Conservation (phyloP, 2,329 filamentous ascomycete species). For the Colletotrichum sansevieriae region DNA sequence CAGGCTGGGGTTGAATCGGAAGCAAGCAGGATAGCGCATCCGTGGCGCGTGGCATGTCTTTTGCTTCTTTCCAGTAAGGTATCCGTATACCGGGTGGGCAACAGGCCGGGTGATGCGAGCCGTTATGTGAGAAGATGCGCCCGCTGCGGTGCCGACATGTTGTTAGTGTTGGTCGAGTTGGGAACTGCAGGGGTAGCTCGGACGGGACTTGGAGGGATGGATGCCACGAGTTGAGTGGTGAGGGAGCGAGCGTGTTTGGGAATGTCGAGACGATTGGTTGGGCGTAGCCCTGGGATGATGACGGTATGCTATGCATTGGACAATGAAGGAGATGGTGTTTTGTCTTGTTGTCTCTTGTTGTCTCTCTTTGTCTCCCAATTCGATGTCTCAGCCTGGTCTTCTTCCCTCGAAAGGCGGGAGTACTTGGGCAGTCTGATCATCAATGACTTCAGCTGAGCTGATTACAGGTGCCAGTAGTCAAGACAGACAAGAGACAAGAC, state of each 20-base stretch:
- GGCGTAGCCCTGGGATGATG: not conserved
- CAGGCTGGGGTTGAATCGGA: not conserved
- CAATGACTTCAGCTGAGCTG: not conserved
- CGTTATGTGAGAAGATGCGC: slow-evolving; percentile 14
- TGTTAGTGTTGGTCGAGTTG: slow-evolving; percentile 8
- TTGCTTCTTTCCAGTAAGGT: slow-evolving; percentile 13
- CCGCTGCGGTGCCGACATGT: slow-evolving; percentile 29
- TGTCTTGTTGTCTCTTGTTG: slow-evolving; percentile 25
- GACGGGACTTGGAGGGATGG: not conserved
- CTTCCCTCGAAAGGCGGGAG: not conserved
- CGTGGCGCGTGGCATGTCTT: slow-evolving; percentile 2
- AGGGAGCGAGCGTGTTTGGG: not conserved
- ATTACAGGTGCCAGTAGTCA: slow-evolving; percentile 12
- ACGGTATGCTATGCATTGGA: not conserved
- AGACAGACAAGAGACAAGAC: not conserved
- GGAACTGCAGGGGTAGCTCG: slow-evolving; percentile 24
- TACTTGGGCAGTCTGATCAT: slow-evolving; percentile 5
- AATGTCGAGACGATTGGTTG: not conserved
- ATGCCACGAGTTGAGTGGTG: not conserved
- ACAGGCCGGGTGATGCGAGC: slow-evolving; percentile 19
- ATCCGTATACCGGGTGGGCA: slow-evolving; percentile 22
- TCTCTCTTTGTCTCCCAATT: not conserved
- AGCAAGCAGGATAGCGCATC: slow-evolving; percentile 2
- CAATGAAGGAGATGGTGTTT: not conserved
- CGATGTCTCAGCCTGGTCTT: not conserved